Conservation (phyloP, 805 yeast species). For the Sugiyamaella smithiae region DNA sequence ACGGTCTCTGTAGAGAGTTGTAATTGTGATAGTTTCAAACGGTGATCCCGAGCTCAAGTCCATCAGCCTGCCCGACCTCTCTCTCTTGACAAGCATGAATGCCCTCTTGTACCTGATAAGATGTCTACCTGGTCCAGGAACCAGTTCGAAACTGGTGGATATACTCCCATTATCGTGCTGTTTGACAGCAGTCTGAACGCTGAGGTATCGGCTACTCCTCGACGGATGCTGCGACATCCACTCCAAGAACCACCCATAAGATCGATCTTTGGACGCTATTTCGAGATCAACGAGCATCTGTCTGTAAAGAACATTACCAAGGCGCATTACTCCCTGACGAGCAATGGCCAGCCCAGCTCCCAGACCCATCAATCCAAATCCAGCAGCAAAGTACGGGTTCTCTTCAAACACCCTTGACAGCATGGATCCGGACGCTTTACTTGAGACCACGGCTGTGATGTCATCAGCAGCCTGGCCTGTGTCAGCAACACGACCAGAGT, state of each 20-base stretch:
- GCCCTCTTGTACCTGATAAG: slow-evolving; percentile 82
- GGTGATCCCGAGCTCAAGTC: slow-evolving; percentile 92
- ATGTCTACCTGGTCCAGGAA: slow-evolving; percentile 97
- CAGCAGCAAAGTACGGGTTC: slow-evolving; percentile 97
- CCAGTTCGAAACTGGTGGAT: slow-evolving; percentile 80
- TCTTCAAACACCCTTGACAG: slow-evolving; percentile 38
- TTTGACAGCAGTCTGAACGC: slow-evolving; percentile 81
- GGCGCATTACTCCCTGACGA: slow-evolving; percentile 61
- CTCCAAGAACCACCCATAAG: slow-evolving; percentile 90
- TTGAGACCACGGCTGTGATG: too few relatives aligned
- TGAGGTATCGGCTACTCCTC: slow-evolving; percentile 74
- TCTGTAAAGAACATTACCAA: slow-evolving; percentile 68
- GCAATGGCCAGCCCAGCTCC: slow-evolving; percentile 87
- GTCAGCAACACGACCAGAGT: too few relatives aligned
- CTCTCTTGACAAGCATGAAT: slow-evolving; percentile 82
- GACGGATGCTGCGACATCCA: slow-evolving; percentile 90
- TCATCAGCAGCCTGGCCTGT: too few relatives aligned
- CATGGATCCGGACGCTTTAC: too few relatives aligned
- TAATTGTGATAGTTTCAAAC: slow-evolving; percentile 91
- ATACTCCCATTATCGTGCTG: slow-evolving; percentile 94
- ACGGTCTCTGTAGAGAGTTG: slow-evolving; percentile 83
- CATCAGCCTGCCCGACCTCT: slow-evolving; percentile 82
- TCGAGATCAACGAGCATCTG: slow-evolving; percentile 88
- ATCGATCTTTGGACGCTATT: slow-evolving; percentile 88
- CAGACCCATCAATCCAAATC: slow-evolving; percentile 93